Conservation (phyloP, 2,329 filamentous ascomycete genomes). For the Xylariomycetidae sp. region DNA sequence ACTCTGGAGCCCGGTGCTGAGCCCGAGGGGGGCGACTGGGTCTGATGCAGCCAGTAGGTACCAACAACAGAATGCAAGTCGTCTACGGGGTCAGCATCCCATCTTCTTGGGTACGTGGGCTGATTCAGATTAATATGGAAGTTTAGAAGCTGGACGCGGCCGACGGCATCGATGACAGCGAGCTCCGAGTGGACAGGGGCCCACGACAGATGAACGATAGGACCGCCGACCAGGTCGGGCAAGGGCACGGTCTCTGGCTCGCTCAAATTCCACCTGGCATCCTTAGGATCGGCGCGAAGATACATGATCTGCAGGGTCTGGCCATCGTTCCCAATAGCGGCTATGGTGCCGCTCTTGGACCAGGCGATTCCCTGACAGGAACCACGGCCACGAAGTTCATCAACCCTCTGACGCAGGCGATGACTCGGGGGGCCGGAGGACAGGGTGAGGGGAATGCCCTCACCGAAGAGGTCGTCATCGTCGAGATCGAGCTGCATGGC, state of each 20-base stretch:
- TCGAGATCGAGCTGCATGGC: constrained; percentile 49
- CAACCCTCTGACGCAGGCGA: constrained; percentile 66
- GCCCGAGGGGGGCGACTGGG: no score
- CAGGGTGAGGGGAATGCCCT: constrained; percentile 56
- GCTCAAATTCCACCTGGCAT: constrained; percentile 72
- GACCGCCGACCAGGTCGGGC: constrained; percentile 57
- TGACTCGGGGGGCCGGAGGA: constrained; percentile 52
- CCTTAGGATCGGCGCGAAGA: constrained; percentile 62
- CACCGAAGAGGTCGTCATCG: constrained; percentile 72
- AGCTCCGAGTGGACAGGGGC: constrained; percentile 70
- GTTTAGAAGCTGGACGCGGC: constrained; percentile 70
- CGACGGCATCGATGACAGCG: constrained; percentile 75
- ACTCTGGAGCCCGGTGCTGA: constrained; percentile 37
- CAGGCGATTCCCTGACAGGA: constrained; percentile 84
- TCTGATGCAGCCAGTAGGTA: constrained; percentile 82
- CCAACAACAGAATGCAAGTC: constrained; percentile 77
- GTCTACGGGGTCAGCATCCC: constrained; percentile 64
- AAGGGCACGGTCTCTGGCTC: constrained; percentile 64
- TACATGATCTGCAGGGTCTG: constrained; percentile 67
- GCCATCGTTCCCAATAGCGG: constrained; percentile 71
- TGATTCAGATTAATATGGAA: constrained; percentile 71
- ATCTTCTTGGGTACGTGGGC: constrained; percentile 56
- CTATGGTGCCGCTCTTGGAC: constrained; percentile 84
- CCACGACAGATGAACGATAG: constrained; percentile 79
- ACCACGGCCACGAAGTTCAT: constrained; percentile 70